These are phyloP conservation scores for Trichoderma sp. DNA, from an alignment of 2,329 filamentous ascomycete species.

Conservation along the genomic window DNA sequence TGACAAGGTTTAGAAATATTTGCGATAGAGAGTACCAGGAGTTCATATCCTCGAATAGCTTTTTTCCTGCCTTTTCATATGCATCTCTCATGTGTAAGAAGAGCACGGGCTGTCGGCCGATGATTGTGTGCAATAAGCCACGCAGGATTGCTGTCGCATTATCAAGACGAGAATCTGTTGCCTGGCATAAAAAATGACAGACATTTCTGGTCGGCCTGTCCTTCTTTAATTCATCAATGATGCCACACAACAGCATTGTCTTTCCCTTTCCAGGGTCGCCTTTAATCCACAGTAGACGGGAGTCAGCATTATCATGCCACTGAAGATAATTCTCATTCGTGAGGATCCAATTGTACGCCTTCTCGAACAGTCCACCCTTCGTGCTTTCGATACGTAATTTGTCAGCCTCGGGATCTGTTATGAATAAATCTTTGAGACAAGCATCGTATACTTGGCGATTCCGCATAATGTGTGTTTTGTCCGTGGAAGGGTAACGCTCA, in stretches of 20 bases:
- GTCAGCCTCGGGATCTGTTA: not conserved
- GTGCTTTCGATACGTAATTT: not conserved
- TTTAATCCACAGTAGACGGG: not conserved
- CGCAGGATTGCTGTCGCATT: not conserved
- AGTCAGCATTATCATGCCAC: not conserved
- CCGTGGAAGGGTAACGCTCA: not conserved
- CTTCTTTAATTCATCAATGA: not conserved
- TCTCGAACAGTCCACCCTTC: not conserved
- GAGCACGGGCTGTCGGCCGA: not conserved
- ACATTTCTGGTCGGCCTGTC: not conserved
- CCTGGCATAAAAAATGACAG: not conserved
- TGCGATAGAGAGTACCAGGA: not conserved
- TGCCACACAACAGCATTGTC: not conserved
- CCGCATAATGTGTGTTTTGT: not conserved
- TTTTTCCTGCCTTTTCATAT: not conserved
- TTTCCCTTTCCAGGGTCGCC: not conserved
- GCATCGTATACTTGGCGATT: not conserved
- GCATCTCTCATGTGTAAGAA: not conserved
- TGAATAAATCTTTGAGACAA: not conserved
- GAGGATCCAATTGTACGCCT: not conserved
- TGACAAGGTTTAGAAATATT: not conserved
- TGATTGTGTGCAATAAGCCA: not conserved
- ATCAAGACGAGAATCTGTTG: not conserved
- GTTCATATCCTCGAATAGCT: not conserved
- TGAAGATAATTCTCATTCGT: not conserved